phyloP scores from a whole-genome alignment of 2,329 filamentous ascomycete species.

The Truncatella angustata region DNA sequence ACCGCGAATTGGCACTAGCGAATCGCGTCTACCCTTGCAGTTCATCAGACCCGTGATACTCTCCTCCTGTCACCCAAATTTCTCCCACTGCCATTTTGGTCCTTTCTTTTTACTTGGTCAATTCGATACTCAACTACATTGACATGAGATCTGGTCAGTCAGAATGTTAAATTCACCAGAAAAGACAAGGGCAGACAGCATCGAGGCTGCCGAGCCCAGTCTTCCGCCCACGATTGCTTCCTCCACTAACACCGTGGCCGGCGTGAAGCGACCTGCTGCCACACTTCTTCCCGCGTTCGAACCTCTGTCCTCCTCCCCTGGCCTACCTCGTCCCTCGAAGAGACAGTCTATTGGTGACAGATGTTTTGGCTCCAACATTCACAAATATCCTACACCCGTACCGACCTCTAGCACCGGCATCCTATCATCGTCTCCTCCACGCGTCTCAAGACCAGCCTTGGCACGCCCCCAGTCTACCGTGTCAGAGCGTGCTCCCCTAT shows the following conservation, averaged over 20 bases:
- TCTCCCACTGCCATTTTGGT: slow-evolving; percentile 9
- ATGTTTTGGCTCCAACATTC: slow-evolving; percentile 40
- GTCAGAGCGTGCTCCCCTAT: slow-evolving; percentile 80
- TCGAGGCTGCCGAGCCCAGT: slow-evolving; percentile 27
- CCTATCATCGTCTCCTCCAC: slow-evolving; percentile 80
- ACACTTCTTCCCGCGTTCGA: slow-evolving; percentile 77
- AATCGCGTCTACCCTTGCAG: slow-evolving; percentile 12
- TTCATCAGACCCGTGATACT: slow-evolving; percentile 13
- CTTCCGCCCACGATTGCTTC: slow-evolving; percentile 26
- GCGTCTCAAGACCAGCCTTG: slow-evolving; percentile 46
- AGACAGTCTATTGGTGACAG: slow-evolving; percentile 55
- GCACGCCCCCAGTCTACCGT: slow-evolving; percentile 62
- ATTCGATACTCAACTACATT: not conserved
- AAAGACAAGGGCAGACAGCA: slow-evolving; percentile 8
- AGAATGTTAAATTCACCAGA: slow-evolving; percentile 10
- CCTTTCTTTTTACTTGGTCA: slow-evolving; percentile 5
- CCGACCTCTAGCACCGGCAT: slow-evolving; percentile 93
- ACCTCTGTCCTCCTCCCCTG: slow-evolving; percentile 74
- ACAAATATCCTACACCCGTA: slow-evolving; percentile 87
- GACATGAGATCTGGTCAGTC: not conserved
- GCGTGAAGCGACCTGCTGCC: slow-evolving; percentile 61
- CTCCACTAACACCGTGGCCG: slow-evolving; percentile 29
- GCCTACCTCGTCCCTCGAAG: slow-evolving; percentile 67
- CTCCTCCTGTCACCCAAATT: slow-evolving; percentile 9
- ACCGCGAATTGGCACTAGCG: slow-evolving; percentile 12